These are phyloP conservation scores for Chrysoporthe austroafricana DNA, from an alignment of 2,329 filamentous ascomycete species.

Conservation along the genomic window DNA sequence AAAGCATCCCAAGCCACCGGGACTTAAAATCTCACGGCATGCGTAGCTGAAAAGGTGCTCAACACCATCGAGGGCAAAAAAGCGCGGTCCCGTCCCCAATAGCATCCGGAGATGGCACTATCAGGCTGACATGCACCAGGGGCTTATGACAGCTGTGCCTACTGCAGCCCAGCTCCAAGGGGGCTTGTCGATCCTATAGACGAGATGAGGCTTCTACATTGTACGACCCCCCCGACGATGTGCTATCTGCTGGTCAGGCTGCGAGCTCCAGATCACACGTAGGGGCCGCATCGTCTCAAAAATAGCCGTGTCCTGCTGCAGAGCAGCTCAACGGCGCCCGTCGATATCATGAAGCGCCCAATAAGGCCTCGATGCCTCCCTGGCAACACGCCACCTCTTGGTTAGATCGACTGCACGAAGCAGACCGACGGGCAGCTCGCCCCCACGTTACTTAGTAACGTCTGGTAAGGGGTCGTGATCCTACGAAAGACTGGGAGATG, in stretches of 20 bases:
- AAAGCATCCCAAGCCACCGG: not conserved
- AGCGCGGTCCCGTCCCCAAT: not conserved
- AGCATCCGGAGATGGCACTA: not conserved
- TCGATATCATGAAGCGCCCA: not conserved
- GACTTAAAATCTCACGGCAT: not conserved
- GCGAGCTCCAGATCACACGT: not conserved
- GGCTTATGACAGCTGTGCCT: not conserved
- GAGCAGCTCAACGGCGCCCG: not conserved
- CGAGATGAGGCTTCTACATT: too few species aligned
- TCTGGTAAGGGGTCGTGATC: not conserved
- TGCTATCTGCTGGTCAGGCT: not conserved
- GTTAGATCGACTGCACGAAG: not conserved
- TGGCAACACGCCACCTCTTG: not conserved
- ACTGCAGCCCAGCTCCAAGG: too few species aligned
- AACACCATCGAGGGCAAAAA: not conserved
- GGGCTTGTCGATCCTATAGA: too few species aligned
- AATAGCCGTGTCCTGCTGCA: not conserved
- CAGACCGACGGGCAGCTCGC: not conserved
- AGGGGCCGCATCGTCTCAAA: not conserved
- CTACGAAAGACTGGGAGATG: not conserved
- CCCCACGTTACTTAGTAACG: not conserved
- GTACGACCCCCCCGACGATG: not conserved
- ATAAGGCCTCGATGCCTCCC: not conserved
- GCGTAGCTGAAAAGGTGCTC: not conserved
- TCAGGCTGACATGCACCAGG: not conserved